Percentiles rank a stretch among this genome's conserved stretches.
Conservation (phyloP, 73 alveolate genomes). For the Tetrahymena thermophila region DNA sequence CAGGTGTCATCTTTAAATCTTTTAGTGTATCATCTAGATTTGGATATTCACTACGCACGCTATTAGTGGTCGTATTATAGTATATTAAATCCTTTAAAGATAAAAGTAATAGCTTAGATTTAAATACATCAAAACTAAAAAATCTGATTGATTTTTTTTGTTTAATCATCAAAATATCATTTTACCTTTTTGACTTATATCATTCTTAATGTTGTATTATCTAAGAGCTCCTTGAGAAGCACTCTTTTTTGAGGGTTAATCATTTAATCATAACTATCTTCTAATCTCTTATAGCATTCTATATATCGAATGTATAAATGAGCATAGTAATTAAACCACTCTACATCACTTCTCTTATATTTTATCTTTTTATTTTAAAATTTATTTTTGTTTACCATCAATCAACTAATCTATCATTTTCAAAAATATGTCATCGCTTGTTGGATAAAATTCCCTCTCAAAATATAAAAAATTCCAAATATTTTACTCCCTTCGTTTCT, state of each 20-base stretch:
- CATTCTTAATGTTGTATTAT: constrained; percentile 75
- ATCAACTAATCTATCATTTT: background rate
- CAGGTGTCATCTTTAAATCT: constrained; percentile 84
- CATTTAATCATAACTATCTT: constrained; percentile 96
- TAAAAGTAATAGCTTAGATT: background rate
- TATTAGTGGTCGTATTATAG: background rate
- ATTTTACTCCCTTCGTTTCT: background rate
- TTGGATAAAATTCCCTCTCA: background rate
- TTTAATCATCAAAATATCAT: no score
- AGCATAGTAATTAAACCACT: constrained; percentile 38
- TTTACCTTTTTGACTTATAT: constrained; percentile 82
- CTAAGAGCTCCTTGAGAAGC: constrained; percentile 87
- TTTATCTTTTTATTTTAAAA: background rate
- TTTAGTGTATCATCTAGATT: constrained; percentile 77
- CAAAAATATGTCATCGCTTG: background rate
- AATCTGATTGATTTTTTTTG: no score
- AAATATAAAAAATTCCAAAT: background rate
- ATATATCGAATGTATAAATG: constrained; percentile 15
- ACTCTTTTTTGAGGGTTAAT: constrained; percentile 98
- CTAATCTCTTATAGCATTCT: constrained; percentile 52
- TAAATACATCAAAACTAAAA: no score
- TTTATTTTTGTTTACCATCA: background rate
- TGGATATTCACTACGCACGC: background rate
- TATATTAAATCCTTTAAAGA: background rate
- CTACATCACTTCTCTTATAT: constrained; percentile 19